These are phyloP conservation scores for Jatropha curcas DNA, from an alignment of 345 rosid species.

Conservation along the genomic window DNA sequence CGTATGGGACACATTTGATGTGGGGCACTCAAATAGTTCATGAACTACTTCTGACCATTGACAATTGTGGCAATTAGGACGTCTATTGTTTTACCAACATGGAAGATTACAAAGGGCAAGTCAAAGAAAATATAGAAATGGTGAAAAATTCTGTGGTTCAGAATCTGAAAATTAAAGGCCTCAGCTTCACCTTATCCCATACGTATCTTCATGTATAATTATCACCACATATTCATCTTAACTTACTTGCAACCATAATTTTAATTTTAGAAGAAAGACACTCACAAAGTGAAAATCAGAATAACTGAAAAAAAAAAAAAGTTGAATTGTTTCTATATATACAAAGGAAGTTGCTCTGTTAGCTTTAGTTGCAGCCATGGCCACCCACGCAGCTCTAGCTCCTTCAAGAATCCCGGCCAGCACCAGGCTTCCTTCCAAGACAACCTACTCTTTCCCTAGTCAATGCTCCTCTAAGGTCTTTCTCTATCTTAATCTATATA, in stretches of 20 bases:
- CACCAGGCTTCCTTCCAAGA: constrained; percentile 60
- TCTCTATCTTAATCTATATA: not conserved
- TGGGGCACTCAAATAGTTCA: not conserved
- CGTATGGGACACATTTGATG: not conserved
- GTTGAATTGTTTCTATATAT: constrained; percentile 18
- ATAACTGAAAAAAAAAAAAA: not conserved
- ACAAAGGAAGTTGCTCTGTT: constrained; percentile 9
- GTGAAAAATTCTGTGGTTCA: constrained; percentile 42
- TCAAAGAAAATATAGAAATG: constrained; percentile 2
- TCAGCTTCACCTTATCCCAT: constrained; percentile 54
- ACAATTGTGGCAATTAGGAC: not conserved
- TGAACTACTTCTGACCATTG: not conserved
- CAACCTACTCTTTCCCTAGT: constrained; percentile 57
- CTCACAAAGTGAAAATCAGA: constrained; percentile 12
- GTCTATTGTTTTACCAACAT: not conserved
- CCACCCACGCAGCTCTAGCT: constrained; percentile 90
- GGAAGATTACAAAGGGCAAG: constrained; percentile 9
- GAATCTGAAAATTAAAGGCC: constrained; percentile 9
- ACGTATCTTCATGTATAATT: constrained; percentile 24
- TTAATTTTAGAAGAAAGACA: constrained; percentile 4
- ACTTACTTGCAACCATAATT: constrained; percentile 47
- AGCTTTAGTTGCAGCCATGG: constrained; percentile 60
- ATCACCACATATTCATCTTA: constrained; percentile 57
- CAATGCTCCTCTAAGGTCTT: constrained; percentile 78
- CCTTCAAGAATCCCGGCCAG: constrained; percentile 68